Evolutionary conservation across 345 rosid species (phyloP).

Genomic region (Eucalyptus microcorys): DNA sequence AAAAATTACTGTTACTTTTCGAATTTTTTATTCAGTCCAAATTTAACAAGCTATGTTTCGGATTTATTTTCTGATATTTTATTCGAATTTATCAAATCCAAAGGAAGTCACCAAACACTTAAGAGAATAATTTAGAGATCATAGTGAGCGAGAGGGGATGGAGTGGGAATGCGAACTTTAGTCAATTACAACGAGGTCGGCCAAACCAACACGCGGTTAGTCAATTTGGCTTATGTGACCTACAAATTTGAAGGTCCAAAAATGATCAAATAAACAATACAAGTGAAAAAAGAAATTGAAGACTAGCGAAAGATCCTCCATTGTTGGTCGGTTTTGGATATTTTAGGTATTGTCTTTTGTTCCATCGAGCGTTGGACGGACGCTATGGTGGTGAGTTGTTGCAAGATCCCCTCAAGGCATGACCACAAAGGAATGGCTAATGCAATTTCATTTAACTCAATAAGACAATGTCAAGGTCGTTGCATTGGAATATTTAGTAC

Average conservation of each 20-base stretch:
- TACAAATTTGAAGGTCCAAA: not conserved
- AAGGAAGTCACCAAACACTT: not conserved
- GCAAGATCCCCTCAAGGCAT: not conserved
- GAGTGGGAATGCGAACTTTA: not conserved
- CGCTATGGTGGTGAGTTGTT: not conserved
- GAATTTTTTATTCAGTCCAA: too few species aligned
- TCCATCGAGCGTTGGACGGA: not conserved
- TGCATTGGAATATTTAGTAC: not conserved
- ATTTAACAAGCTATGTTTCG: too few species aligned
- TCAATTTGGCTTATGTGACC: not conserved
- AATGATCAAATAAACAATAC: not conserved
- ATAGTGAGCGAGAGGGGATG: not conserved
- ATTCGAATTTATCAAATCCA: not conserved
- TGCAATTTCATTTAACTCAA: not conserved
- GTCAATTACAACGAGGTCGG: not conserved
- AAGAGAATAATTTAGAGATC: not conserved
- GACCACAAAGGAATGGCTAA: not conserved
- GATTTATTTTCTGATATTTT: not conserved
- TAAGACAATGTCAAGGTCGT: not conserved
- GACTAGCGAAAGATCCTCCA: not conserved
- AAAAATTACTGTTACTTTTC: too few species aligned
- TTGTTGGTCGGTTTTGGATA: not conserved
- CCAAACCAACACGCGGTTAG: accelerated
- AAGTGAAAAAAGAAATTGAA: not conserved
- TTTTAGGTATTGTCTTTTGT: not conserved